These are phyloP conservation scores for Trichosporon faecale DNA, from an alignment of 1,284 basidiomycete genomes.

Conservation along the genomic window DNA sequence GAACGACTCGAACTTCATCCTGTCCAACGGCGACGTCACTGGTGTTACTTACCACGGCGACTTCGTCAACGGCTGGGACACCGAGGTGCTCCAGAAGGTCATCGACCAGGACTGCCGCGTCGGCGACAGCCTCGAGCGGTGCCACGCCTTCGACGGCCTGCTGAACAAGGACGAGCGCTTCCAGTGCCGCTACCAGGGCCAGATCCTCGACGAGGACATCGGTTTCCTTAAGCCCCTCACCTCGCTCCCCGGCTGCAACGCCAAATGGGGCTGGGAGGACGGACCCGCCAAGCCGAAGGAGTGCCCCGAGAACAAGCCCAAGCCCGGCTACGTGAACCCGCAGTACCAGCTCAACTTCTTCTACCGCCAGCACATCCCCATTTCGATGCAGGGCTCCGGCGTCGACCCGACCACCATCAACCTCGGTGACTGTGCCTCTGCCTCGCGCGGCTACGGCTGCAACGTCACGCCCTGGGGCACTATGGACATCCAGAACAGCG, in stretches of 20 bases:
- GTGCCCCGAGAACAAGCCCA: slow-evolving; percentile 5
- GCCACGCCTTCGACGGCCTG: slow-evolving; percentile 1
- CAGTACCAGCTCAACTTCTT: slow-evolving; percentile 6
- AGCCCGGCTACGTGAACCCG: slow-evolving; percentile 16
- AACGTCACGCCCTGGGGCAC: neutral
- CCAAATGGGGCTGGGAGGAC: slow-evolving; percentile 29
- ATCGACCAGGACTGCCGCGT: slow-evolving; percentile 42
- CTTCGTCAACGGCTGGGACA: slow-evolving; percentile 51
- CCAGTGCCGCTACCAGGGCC: slow-evolving; percentile 17
- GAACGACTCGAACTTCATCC: slow-evolving; percentile 14
- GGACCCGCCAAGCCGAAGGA: slow-evolving; percentile 17
- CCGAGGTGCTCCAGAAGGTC: slow-evolving; percentile 45
- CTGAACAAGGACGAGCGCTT: neutral
- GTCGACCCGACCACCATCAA: neutral
- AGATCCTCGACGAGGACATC: slow-evolving; percentile 19
- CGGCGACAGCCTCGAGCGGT: slow-evolving; percentile 1
- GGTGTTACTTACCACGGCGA: slow-evolving; percentile 51
- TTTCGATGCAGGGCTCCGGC: neutral
- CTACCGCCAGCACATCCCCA: neutral
- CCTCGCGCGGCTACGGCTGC: slow-evolving; percentile 1
- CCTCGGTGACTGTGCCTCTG: neutral
- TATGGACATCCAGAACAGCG: neutral
- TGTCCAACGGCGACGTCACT: slow-evolving; percentile 50
- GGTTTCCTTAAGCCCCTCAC: slow-evolving; percentile 14
- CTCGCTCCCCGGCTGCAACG: slow-evolving; percentile 43